These are phyloP conservation scores for Monosporozyma aerobia DNA, from an alignment of 805 yeast species.

Conservation along the genomic window DNA sequence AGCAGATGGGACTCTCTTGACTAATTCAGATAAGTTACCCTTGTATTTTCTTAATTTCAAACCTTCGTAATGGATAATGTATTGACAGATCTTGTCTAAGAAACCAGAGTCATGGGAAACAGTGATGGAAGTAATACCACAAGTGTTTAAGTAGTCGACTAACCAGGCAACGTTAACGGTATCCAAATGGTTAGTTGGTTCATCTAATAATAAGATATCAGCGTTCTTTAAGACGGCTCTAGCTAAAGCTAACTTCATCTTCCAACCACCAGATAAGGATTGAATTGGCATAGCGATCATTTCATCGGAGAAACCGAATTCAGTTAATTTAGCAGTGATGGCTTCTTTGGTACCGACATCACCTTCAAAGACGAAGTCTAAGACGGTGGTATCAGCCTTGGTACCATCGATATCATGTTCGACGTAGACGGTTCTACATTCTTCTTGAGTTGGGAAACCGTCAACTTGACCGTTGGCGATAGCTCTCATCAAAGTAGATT, in stretches of 20 bases:
- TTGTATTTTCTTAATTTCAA: slow-evolving; percentile 98
- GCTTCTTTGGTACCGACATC: slow-evolving; percentile 69
- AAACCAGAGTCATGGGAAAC: slow-evolving; percentile 99
- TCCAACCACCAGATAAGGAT: slow-evolving; percentile 99
- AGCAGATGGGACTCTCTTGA: slow-evolving; percentile 97
- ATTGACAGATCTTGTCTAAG: slow-evolving; percentile 95
- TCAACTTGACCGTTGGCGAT: slow-evolving; percentile 97
- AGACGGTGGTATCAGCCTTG: slow-evolving; percentile 90
- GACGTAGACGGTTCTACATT: slow-evolving; percentile 98
- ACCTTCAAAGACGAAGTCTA: slow-evolving; percentile 75
- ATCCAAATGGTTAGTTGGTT: slow-evolving; percentile 99
- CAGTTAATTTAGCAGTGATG: slow-evolving; percentile 66
- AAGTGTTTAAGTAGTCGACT: slow-evolving; percentile 96
- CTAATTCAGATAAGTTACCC: slow-evolving; percentile 99
- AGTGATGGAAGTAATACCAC: slow-evolving; percentile 97
- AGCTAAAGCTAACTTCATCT: slow-evolving; percentile 98
- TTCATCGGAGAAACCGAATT: slow-evolving; percentile 88
- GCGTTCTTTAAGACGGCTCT: slow-evolving; percentile 99
- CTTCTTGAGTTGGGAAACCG: slow-evolving; percentile 99
- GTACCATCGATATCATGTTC: slow-evolving; percentile 99
- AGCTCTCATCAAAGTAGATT: slow-evolving; percentile 96
- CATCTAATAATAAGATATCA: slow-evolving; percentile 94
- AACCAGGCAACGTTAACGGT: slow-evolving; percentile 99
- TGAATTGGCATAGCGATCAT: slow-evolving; percentile 92
- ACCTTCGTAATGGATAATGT: slow-evolving; percentile 99